Percentiles rank a stretch among this genome's conserved stretches.
Conservation (phyloP, 73 alveolate species). For the Paramecium octaurelia region DNA sequence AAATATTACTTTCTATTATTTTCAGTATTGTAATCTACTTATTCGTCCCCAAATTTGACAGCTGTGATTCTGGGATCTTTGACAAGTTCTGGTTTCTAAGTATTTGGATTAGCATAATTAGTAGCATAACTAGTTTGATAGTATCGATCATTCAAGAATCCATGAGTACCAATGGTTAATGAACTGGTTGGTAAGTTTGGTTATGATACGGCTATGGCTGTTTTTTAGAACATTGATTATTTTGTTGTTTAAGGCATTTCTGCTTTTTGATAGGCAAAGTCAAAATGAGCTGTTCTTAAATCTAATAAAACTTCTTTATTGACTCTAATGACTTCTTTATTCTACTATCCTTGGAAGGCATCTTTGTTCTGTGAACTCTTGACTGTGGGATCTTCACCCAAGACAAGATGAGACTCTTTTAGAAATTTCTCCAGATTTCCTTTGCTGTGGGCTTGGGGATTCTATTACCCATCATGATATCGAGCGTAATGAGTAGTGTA, state of each 20-base stretch:
- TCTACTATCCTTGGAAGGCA: not conserved
- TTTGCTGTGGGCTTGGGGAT: not conserved
- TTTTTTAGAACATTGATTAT: slow-evolving; percentile 18
- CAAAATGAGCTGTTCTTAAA: slow-evolving; percentile 47
- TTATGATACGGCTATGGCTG: not conserved
- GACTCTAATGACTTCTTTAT: not conserved
- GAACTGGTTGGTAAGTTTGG: not conserved
- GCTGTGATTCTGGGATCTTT: slow-evolving; percentile 32
- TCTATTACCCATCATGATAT: slow-evolving; percentile 6
- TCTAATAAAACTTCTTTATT: not conserved
- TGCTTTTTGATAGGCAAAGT: not conserved
- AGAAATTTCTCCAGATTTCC: not conserved
- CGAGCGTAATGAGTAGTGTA: not conserved
- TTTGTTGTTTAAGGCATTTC: slow-evolving; percentile 30
- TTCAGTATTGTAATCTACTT: slow-evolving; percentile 33
- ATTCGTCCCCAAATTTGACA: slow-evolving; percentile 31
- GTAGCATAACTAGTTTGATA: not conserved
- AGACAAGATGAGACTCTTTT: not conserved
- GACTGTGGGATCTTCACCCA: not conserved
- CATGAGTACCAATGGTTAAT: not conserved
- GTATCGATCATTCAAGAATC: not conserved
- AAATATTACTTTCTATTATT: not conserved
- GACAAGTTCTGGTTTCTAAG: not conserved
- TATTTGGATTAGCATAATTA: not conserved
- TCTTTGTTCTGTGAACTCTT: not conserved